These are phyloP conservation scores for Microsporum ferrugineum DNA, from an alignment of 2,329 filamentous ascomycete species.

Conservation along the genomic window DNA sequence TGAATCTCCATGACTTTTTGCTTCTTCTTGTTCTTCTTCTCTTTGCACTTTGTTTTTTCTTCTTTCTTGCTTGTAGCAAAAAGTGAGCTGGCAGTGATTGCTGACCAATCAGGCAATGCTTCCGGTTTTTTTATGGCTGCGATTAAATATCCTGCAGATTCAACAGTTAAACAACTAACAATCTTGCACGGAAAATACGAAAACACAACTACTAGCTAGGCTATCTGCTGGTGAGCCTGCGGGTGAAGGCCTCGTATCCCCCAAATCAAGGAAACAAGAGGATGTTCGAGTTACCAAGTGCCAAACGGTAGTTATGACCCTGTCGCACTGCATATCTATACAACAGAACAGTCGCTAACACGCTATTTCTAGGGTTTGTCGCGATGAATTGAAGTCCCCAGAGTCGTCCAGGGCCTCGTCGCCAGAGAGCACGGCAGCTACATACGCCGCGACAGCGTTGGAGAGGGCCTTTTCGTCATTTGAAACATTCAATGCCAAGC, in stretches of 20 bases:
- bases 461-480: slow-evolving; percentile 10
- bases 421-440: slow-evolving; percentile 9
- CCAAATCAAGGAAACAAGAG: neutral
- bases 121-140: no score
- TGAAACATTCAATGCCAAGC: slow-evolving; percentile 6
- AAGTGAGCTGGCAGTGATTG: neutral
- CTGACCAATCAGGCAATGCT: neutral
- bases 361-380: slow-evolving; percentile 11
- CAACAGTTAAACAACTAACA: no score
- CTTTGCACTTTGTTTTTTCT: neutral
- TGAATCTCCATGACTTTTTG: neutral
- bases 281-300: slow-evolving; percentile 11
- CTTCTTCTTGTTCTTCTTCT: neutral
- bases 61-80: neutral
- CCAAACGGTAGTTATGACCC: slow-evolving; percentile 9
- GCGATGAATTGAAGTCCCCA: slow-evolving; percentile 12
- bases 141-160: no score
- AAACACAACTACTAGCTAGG: neutral
- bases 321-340: neutral
- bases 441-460: slow-evolving; percentile 11
- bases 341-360: neutral
- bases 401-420: slow-evolving; percentile 12
- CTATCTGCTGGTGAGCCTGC: neutral
- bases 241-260: neutral
- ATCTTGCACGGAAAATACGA: neutral